These are phyloP conservation scores for Tribonema minus DNA, from an alignment of 108 stramenopile genomes.

Conservation along the genomic window DNA sequence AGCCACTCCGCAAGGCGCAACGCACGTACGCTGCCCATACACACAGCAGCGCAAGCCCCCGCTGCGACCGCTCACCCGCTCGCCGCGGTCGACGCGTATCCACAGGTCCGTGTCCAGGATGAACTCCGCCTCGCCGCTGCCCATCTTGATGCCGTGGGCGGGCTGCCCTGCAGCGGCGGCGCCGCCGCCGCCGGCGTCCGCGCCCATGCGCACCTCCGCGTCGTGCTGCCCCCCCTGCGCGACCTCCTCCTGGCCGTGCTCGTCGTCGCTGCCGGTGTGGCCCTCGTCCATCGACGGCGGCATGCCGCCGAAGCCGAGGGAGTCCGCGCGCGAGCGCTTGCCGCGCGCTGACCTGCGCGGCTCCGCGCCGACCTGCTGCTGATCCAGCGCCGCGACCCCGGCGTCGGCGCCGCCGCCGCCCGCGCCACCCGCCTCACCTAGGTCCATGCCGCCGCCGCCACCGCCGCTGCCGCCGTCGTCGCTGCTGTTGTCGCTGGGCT, in stretches of 20 bases:
- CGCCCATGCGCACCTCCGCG: background rate
- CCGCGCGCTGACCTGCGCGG: background rate
- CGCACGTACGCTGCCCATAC: background rate
- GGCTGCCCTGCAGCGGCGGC: background rate
- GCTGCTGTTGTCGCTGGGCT: background rate
- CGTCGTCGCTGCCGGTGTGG: background rate
- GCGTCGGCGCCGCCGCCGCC: background rate
- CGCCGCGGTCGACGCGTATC: slow-evolving; percentile 27
- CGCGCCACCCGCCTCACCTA: background rate
- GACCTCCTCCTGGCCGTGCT: background rate
- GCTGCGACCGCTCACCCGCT: background rate
- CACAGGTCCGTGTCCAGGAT: slow-evolving; percentile 37
- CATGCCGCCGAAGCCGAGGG: background rate
- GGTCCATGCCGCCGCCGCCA: background rate
- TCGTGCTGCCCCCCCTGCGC: background rate
- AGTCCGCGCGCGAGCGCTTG: background rate
- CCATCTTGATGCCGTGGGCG: no score
- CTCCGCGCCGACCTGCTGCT: background rate
- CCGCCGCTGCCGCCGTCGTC: background rate
- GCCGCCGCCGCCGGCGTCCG: background rate
- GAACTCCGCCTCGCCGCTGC: slow-evolving; percentile 1
- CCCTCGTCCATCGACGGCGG: no score
- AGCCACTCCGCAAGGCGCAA: background rate
- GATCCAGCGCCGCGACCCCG: background rate
- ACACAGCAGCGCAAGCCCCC: background rate